Base-by-base conservation (phyloP, 495 filamentous ascomycete genomes). In the Hypoxylon fuscum region DNA sequence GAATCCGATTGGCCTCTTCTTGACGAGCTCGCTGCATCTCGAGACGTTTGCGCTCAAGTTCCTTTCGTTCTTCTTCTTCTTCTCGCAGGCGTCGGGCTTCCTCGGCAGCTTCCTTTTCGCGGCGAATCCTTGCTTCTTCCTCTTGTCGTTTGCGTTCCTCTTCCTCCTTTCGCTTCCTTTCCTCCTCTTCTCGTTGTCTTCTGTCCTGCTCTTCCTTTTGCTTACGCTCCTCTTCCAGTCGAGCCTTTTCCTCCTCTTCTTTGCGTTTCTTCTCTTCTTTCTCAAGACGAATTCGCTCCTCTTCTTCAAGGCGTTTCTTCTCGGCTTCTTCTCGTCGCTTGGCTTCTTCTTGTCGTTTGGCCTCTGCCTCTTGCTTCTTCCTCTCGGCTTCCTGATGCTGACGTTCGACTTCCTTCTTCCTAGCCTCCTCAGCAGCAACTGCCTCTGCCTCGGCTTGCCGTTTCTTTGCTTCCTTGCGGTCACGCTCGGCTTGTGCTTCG, bases 41-140 rank as follows among this genome's bases (percentile, higher is more conserved):
- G 5, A 83, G n/a, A n/a, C n/a, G 83, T 63, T 90, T 83, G 41
- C 83, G 79, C 20, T 84, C 83, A 35, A 78, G 81, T 51, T 77
- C 77, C 64, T 88, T 34, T 73, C 69, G 9, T 87, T 68, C 43
- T 70, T n/a, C 69, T 53, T 81, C 75, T 62, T 80, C 75, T 51
- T 81, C 78, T 29, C 68, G 73, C 44, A 72, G 65, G 15, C 77
- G 79, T 27, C 69, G 73, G 22, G 73, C 76, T 68, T 79, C 78
- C 53, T 80, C 76, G 25, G 74, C 79, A 2, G 73, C 75, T 59
- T 81, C 74, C 34, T 70, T 72, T 56, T 81, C 79, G 43, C 66
- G 70, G 5, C 73, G 77, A n/a, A 78, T 59, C 27, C 74, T 72
- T 46, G 77, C 74, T 42, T 78, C 77, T 37, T 77, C 75, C 52